Percentiles rank a stretch among this genome's conserved stretches.
These are phyloP conservation scores for Nicotiana noctiflora DNA, from an alignment of 257 asterid genomes.

Conservation along the genomic window DNA sequence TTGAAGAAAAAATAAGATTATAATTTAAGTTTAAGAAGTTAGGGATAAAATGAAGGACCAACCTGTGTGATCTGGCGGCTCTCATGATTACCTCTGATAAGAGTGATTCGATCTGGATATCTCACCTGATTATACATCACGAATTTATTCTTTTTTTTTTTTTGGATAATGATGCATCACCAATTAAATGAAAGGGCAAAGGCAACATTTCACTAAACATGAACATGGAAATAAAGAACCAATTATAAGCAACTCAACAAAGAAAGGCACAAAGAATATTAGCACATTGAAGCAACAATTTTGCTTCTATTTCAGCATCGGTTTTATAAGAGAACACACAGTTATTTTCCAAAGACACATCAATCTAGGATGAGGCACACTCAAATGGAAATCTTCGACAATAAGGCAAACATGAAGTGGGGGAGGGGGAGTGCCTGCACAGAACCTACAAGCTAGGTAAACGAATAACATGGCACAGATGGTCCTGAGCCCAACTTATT, in stretches of 20 bases:
- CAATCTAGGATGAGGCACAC: background rate
- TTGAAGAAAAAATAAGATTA: slow-evolving; percentile 6
- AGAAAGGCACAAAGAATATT: background rate
- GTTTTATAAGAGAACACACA: background rate
- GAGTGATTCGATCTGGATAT: slow-evolving; percentile 94
- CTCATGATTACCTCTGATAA: slow-evolving; percentile 96
- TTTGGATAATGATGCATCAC: background rate
- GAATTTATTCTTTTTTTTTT: background rate
- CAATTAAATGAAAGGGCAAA: background rate
- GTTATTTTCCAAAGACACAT: background rate
- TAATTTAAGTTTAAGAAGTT: background rate
- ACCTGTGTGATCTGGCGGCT: slow-evolving; percentile 99
- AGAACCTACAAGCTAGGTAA: background rate
- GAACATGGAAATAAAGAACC: background rate
- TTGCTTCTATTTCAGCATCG: background rate
- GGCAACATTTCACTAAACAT: background rate
- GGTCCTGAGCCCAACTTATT: background rate
- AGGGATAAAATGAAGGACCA: slow-evolving; percentile 14
- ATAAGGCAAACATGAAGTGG: background rate
- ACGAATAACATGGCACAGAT: background rate
- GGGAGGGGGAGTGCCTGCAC: background rate
- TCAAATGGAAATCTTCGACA: background rate
- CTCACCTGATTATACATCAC: slow-evolving; percentile 55
- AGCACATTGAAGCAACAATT: background rate
- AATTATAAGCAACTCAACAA: background rate